Base-by-base conservation (phyloP, 2,329 filamentous ascomycete species). In the Pseudocercospora ulei region DNA sequence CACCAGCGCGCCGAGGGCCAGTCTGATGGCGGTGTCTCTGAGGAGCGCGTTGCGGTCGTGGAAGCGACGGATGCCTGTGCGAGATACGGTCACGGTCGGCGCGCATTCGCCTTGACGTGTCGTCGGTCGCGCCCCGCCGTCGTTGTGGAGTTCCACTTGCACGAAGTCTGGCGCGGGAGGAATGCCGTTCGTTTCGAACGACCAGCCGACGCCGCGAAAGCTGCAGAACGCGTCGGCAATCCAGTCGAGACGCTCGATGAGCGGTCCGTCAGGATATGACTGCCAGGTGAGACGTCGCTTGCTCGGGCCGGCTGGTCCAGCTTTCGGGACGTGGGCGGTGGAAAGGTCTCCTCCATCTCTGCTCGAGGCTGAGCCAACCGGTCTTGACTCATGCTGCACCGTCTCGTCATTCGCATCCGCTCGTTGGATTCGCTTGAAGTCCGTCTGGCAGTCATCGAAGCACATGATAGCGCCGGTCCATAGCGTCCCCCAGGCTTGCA, bases 191-290 rank as follows among this genome's bases (percentile, higher is more conserved):
- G 67, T 66, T 3, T 73, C 65, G 65, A 72, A 76, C 50, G 68
- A 73, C 75, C 75, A 78, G 44, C 72, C 71, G 20, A 71, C 65
- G 6, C 75, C 75, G 30, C 75, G 66, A 50, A 78, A 73, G 51
- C 68, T 75, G 53, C 65, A 67, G 44, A 75, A 65, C 23, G 76
- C 56, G 41, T 76, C 74, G 7, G 67, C 47, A 3, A 70, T 64
- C 74, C 75, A 79, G 41, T 75, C 68, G 11, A 77, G 48, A 9
- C 74, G 69, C 46, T 75, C 69, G 13, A 59, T 51, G 24, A 75
- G 65, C 2, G 65, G 57, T 3, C 48, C 44, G 3, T 50, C 24
- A 0, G 73, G 71, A 48, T 71, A 75, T 2, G 64, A 48, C 46
- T 76, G 71, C 73, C 73, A 77, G 46, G 59, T 57, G 18, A 71